A percentile compares a stretch with the other conserved stretches of the same genome.
Conservation (phyloP, 2,329 filamentous ascomycete genomes). For the Daldinia sp. region DNA sequence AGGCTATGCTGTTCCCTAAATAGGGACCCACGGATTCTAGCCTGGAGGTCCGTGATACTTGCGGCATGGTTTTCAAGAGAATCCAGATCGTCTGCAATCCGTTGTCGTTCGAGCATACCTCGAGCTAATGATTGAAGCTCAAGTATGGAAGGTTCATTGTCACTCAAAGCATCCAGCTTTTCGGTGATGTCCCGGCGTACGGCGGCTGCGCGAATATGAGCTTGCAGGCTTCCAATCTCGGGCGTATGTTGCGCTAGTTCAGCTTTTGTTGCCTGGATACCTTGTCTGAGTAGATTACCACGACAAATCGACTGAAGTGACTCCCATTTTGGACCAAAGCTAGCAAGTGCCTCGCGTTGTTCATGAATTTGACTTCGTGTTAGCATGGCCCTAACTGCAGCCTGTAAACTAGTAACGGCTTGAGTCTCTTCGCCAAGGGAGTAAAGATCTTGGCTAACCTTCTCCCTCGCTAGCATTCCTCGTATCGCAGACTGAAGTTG, state of each 20-base stretch:
- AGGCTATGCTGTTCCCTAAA: conserved; percentile 70
- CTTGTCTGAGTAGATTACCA: conserved; percentile 62
- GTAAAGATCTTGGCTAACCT: conserved; percentile 56
- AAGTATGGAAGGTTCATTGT: conserved; percentile 59
- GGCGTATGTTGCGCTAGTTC: conserved; percentile 61
- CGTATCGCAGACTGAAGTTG: conserved; percentile 75
- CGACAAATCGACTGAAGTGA: conserved; percentile 62
- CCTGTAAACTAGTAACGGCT: conserved; percentile 64
- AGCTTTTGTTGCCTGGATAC: conserved; percentile 59
- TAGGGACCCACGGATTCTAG: conserved; percentile 73
- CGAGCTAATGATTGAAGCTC: conserved; percentile 70
- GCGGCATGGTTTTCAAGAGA: conserved; percentile 69
- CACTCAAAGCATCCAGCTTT: conserved; percentile 61
- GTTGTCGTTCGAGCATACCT: conserved; percentile 70
- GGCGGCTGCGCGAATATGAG: conserved; percentile 66
- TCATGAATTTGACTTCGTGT: conserved; percentile 65
- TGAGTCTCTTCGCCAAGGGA: conserved; percentile 44
- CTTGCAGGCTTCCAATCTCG: conserved; percentile 63
- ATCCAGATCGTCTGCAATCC: conserved; percentile 62
- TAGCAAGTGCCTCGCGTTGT: conserved; percentile 64
- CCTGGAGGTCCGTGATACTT: conserved; percentile 73
- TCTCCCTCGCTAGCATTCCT: conserved; percentile 72
- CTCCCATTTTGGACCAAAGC: conserved; percentile 63
- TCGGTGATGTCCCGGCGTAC: conserved; percentile 64
- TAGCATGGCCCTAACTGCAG: conserved; percentile 72